phyloP scores from a whole-genome alignment of 2,329 filamentous ascomycete species.

The Talaromyces albobiverticillius region DNA sequence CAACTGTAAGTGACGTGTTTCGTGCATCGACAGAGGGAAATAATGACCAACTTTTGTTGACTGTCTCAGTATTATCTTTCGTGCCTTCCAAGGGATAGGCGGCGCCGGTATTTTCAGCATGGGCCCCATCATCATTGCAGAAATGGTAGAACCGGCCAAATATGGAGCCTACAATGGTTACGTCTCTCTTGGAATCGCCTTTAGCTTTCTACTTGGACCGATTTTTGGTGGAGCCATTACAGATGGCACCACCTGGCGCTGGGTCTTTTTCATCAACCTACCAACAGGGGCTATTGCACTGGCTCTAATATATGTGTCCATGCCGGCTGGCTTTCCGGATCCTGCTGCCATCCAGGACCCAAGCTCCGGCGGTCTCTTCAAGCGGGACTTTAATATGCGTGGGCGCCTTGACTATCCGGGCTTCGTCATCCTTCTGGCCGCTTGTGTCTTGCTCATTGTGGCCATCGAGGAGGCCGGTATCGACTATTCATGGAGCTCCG shows the following conservation, averaged over 20 bases:
- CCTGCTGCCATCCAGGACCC: no score
- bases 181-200: constrained; percentile 36
- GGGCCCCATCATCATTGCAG: neutral
- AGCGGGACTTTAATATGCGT: no score
- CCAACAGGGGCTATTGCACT: constrained; percentile 9
- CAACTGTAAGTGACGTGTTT: constrained; percentile 31
- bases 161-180: no score
- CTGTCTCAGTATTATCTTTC: constrained; percentile 16
- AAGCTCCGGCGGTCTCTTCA: no score
- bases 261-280: constrained; percentile 26
- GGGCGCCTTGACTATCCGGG: no score
- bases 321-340: no score
- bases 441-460: no score
- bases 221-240: constrained; percentile 21
- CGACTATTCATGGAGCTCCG: no score
- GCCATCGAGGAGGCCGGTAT: no score
- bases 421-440: no score
- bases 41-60: neutral
- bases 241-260: constrained; percentile 23
- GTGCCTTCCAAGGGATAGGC: constrained; percentile 31
- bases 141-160: neutral
- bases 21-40: no score
- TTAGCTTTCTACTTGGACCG: constrained; percentile 24
- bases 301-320: no score
- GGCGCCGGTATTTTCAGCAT: constrained; percentile 17